Base-by-base conservation (phyloP, 140 eudicot genomes). In the Cichorium intybus region DNA sequence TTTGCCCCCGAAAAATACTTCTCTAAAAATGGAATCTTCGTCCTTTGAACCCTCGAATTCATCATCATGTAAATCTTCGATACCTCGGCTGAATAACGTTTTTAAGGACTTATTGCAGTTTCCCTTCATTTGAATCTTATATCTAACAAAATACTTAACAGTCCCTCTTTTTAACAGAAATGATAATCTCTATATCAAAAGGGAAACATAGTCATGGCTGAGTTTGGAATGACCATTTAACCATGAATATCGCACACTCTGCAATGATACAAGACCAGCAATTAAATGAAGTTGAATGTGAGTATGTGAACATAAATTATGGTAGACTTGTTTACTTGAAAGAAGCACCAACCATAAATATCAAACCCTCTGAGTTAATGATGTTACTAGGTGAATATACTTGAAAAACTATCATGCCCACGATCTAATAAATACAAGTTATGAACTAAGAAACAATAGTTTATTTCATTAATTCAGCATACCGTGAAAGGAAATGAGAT, bases 11-110 rank as follows among this genome's bases (percentile, higher is more conserved):
- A 86, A 86, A 66, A 85, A 86, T 7, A 89, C 76, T 68, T 93
- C 80, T 63, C 71, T 71, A 63, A 84, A 86, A 35, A 81, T 93
- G 52, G 65, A 68, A 41, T 66, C 82, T 73, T 93, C 99, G 47
- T 82, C 82, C 51, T 48, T 60, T 64, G 95, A 86, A 47, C 90
- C 97, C 60, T 86, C 99, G 54, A 84, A 86, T 39, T 82, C 87
- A 60, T 88, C 97, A 43, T 89, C 95, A 50, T 80, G 90, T 78
- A 90, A 68, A 66, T 63, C 77, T 69, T 84, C 89, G 31, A 90
- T 72, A 43, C 83, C 94, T 70, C 66, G 66, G 66, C 77, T 75
- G 71, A 84, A 77, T 50, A 82, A 69, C 82, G 79, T 69, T 66
- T 80, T 72, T 41, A 77, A 14, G 51, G 80, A 69, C 43, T 75